phyloP scores from a whole-genome alignment of 345 rosid species.

The Hirschfeldia incana region DNA sequence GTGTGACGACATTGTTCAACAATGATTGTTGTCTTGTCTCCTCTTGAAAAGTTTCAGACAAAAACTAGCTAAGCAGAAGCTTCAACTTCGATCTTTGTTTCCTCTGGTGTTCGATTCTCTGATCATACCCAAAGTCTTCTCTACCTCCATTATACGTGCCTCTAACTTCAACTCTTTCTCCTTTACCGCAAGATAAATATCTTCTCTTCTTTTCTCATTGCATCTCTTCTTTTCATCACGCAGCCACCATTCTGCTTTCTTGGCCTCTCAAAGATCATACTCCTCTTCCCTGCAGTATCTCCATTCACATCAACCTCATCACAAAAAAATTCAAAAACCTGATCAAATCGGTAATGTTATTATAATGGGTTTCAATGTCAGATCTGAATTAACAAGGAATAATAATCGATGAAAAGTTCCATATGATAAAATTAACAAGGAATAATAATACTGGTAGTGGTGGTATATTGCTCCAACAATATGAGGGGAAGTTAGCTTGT shows the following conservation, averaged over 20 bases:
- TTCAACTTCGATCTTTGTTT: background rate
- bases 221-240: background rate
- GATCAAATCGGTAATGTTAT: too few species aligned
- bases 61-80: constrained; percentile 10
- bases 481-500: constrained; percentile 1
- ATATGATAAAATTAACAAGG: background rate
- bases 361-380: constrained; percentile 10
- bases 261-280: background rate
- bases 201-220: constrained; percentile 10
- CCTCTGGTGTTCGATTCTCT: background rate
- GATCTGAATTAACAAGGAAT: background rate
- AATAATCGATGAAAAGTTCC: background rate
- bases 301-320: constrained; percentile 1
- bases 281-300: background rate
- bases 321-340: too few species aligned
- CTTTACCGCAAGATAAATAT: background rate
- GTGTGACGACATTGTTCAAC: background rate
- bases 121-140: constrained; percentile 14
- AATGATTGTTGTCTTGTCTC: background rate
- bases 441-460: background rate
- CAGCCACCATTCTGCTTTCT: background rate
- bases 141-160: background rate
- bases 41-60: background rate
- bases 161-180: background rate
- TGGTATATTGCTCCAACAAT: background rate